Conservation (phyloP, 352 stramenopile genomes). For the Peronospora belbahrii region DNA sequence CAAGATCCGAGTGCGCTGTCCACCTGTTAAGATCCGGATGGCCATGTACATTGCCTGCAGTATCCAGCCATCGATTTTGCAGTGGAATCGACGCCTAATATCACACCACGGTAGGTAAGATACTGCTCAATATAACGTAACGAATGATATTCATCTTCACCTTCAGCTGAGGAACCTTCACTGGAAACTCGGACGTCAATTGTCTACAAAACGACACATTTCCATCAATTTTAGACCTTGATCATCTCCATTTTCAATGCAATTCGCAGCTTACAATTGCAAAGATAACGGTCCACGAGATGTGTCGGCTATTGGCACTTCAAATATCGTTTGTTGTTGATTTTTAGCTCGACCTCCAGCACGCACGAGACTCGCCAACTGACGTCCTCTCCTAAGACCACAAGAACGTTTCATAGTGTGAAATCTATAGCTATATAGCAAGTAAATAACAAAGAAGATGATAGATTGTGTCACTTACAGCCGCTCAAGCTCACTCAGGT, state of each 20-base stretch:
- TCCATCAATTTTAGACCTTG: constrained; percentile 1
- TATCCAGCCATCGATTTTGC: constrained; percentile 70
- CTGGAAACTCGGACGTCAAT: constrained; percentile 58
- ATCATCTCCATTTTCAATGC: not conserved
- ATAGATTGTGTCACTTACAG: constrained; percentile 36
- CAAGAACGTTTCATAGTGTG: constrained; percentile 6
- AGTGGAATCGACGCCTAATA: constrained; percentile 60
- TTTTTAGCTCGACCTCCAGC: constrained; percentile 76
- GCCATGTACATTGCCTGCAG: constrained; percentile 54
- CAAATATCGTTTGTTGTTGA: constrained; percentile 79
- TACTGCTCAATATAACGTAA: no score
- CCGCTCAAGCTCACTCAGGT: constrained; percentile 73
- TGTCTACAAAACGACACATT: constrained; percentile 31
- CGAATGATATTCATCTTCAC: constrained; percentile 21
- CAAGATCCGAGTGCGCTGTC: constrained; percentile 78
- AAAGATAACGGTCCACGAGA: constrained; percentile 38
- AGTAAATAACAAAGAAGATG: constrained; percentile 1
- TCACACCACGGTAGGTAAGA: no score
- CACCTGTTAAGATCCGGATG: constrained; percentile 73
- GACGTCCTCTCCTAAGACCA: constrained; percentile 46
- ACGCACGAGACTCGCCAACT: constrained; percentile 75
- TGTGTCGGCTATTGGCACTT: constrained; percentile 60
- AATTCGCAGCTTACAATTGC: constrained; percentile 31
- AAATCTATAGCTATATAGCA: not conserved
- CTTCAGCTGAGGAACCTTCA: constrained; percentile 58